These are phyloP conservation scores for Aureobasidium leucospermi DNA, from an alignment of 2,329 filamentous ascomycete genomes.

Conservation along the genomic window DNA sequence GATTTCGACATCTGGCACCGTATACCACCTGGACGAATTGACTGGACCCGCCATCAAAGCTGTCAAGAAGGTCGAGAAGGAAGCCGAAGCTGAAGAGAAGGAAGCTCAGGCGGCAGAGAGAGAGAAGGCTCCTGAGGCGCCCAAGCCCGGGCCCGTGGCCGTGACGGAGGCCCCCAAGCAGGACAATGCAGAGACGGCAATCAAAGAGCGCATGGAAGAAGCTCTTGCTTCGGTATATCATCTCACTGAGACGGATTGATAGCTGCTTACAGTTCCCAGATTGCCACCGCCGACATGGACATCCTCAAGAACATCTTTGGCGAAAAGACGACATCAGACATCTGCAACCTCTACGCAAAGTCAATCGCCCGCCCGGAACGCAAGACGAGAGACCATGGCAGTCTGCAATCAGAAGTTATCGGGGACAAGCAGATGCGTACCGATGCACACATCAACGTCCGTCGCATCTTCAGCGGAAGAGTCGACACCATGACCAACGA, in stretches of 20 bases:
- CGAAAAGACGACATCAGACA: conserved; percentile 39
- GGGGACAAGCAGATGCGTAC: conserved; percentile 55
- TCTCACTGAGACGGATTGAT: too few relatives aligned
- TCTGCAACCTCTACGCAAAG: conserved; percentile 49
- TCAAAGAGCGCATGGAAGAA: conserved; percentile 6
- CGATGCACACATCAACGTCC: conserved; percentile 58
- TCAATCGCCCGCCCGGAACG: conserved; percentile 47
- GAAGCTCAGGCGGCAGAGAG: neutral
- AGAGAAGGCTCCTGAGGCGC: neutral
- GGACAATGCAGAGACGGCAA: conserved; percentile 6
- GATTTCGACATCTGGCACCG: conserved; percentile 66
- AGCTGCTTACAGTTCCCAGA: conserved; percentile 8
- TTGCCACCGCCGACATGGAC: conserved; percentile 32
- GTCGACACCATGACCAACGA: conserved; percentile 72
- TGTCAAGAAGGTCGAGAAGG: conserved; percentile 9
- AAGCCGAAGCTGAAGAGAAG: conserved; percentile 7
- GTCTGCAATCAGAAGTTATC: conserved; percentile 47
- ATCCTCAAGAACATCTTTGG: conserved; percentile 44
- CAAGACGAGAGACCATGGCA: conserved; percentile 50
- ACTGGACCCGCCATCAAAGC: conserved; percentile 19
- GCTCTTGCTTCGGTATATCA: conserved; percentile 9
- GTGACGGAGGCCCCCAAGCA: conserved; percentile 11
- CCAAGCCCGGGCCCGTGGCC: conserved; percentile 3
- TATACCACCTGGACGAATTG: conserved; percentile 61
- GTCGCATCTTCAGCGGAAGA: conserved; percentile 69